Evolutionary conservation across 2,329 filamentous ascomycete genomes (phyloP).

Genomic region (Furcasterigmium furcatum): DNA sequence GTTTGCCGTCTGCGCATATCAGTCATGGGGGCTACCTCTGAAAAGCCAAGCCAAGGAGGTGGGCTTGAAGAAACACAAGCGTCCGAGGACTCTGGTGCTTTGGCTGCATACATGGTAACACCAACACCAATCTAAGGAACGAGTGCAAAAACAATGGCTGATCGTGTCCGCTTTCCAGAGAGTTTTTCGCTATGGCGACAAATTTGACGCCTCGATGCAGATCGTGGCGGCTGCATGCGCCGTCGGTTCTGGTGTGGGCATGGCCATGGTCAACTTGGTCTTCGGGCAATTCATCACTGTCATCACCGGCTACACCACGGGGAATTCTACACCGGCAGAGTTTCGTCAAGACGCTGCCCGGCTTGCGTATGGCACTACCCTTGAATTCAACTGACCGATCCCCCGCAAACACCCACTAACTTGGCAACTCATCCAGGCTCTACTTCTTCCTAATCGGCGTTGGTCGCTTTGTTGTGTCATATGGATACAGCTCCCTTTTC

Average conservation of each 20-base stretch:
- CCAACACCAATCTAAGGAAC: too few relatives aligned
- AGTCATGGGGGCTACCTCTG: too few relatives aligned
- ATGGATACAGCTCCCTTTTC: neutral
- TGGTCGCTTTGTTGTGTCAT: neutral
- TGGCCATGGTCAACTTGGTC: constrained; percentile 12
- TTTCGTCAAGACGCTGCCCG: constrained; percentile 25
- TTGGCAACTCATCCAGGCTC: neutral
- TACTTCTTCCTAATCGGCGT: neutral
- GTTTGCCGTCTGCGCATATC: too few relatives aligned
- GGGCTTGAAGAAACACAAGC: too few relatives aligned
- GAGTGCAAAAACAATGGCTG: too few relatives aligned
- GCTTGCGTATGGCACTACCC: constrained; percentile 21
- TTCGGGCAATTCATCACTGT: constrained; percentile 12
- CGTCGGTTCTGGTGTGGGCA: constrained; percentile 9
- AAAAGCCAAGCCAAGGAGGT: too few relatives aligned
- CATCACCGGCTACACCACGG: constrained; percentile 11
- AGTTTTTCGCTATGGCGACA: neutral
- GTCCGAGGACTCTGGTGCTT: too few relatives aligned
- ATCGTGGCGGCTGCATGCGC: neutral
- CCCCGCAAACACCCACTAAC: too few relatives aligned
- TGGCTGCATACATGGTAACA: too few relatives aligned
- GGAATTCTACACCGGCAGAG: constrained; percentile 16
- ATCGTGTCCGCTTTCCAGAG: too few relatives aligned
- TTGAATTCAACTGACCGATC: neutral
- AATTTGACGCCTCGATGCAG: neutral